phyloP scores from a whole-genome alignment of 306 rosid species.

The Boehmeria nivea region DNA sequence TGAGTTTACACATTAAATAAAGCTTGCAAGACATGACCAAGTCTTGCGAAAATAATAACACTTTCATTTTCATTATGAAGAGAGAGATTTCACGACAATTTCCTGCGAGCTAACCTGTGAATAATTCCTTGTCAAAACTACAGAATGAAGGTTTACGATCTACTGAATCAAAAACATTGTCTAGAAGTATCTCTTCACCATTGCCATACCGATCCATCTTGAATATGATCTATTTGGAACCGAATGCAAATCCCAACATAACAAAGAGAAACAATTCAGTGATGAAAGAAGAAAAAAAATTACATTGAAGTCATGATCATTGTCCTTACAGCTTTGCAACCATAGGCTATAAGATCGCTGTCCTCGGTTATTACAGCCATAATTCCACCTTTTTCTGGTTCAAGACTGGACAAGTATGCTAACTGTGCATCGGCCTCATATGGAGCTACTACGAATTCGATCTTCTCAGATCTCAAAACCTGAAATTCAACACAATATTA shows the following conservation, averaged over 20 bases:
- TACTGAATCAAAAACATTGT: conserved; percentile 50
- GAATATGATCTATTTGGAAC: conserved; percentile 55
- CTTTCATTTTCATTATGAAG: not conserved
- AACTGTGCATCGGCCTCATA: conserved; percentile 97
- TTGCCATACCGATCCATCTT: conserved; percentile 90
- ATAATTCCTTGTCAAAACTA: conserved; percentile 53
- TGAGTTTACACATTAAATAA: not conserved
- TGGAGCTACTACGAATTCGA: conserved; percentile 94
- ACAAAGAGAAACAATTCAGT: conserved; percentile 11
- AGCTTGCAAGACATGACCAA: too few species aligned
- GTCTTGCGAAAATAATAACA: not conserved
- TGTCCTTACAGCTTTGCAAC: conserved; percentile 88
- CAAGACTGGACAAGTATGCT: conserved; percentile 65
- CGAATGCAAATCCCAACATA: conserved; percentile 27
- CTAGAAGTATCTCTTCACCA: conserved; percentile 64
- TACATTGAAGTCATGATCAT: conserved; percentile 21
- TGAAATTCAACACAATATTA: conserved; percentile 22
- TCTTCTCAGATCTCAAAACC: conserved; percentile 65
- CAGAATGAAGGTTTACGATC: conserved; percentile 58
- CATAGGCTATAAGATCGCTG: conserved; percentile 71
- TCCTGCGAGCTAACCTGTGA: conserved; percentile 47
- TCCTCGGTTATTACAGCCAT: conserved; percentile 74
- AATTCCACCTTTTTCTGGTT: conserved; percentile 60
- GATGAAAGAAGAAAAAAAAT: conserved; percentile 9
- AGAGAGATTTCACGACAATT: not conserved